Percentiles rank a stretch among this genome's conserved stretches.
Evolutionary conservation across 495 filamentous ascomycete species (phyloP).

Genomic region (Neurospora sp.): DNA sequence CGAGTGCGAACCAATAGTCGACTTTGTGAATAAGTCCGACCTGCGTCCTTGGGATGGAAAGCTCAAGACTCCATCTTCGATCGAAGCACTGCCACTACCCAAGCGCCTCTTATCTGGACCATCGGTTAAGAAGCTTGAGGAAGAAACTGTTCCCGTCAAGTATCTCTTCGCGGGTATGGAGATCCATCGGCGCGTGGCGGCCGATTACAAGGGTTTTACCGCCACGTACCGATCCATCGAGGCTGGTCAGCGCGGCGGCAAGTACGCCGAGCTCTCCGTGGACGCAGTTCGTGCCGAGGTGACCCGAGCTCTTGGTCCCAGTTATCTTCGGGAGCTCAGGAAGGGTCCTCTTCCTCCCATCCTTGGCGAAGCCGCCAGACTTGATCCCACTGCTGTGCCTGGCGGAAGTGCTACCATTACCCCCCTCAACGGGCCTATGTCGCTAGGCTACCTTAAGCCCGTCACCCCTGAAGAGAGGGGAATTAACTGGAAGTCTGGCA

Average conservation of each 20-base stretch:
- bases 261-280: slow-evolving; percentile 32
- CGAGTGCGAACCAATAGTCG: slow-evolving; percentile 13
- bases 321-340: background rate
- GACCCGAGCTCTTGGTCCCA: background rate
- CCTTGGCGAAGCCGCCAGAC: background rate
- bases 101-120: slow-evolving; percentile 11
- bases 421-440: background rate
- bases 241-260: slow-evolving; percentile 31
- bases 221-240: slow-evolving; percentile 37
- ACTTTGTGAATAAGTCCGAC: slow-evolving; percentile 28
- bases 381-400: background rate
- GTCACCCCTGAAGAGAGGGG: background rate
- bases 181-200: slow-evolving; percentile 24
- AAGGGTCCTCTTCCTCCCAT: background rate
- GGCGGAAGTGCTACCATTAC: background rate
- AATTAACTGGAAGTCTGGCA: background rate
- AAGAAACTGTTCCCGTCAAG: slow-evolving; percentile 20
- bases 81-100: slow-evolving; percentile 29
- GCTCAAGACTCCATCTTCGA: slow-evolving; percentile 26
- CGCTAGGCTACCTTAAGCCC: background rate
- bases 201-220: slow-evolving; percentile 26
- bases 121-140: background rate
- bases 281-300: slow-evolving; percentile 17
- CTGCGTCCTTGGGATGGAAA: slow-evolving; percentile 24
- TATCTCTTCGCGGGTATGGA: slow-evolving; percentile 41